These are phyloP conservation scores for Picea sitchensis DNA, from an alignment of 75 land plant species.

Conservation along the genomic window DNA sequence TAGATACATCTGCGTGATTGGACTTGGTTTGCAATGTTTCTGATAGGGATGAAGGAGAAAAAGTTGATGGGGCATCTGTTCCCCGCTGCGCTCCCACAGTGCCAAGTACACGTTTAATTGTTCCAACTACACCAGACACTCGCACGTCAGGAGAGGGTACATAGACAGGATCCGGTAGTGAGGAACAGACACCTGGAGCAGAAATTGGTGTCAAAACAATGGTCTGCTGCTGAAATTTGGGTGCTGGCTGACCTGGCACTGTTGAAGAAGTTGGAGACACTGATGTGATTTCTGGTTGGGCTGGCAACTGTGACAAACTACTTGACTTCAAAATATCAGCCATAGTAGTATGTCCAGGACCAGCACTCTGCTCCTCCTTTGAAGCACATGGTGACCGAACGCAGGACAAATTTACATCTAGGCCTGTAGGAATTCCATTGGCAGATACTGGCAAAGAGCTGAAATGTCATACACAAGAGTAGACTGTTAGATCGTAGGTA, in stretches of 20 bases:
- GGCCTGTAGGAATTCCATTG: neutral
- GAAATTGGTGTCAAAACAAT: conserved; percentile 19
- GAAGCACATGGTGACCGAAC: neutral
- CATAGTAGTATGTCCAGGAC: neutral
- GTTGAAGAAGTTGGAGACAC: neutral
- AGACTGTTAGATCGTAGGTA: neutral
- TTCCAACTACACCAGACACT: conserved; percentile 37
- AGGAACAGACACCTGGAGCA: conserved; percentile 54
- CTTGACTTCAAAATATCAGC: conserved; percentile 6
- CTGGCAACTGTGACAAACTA: neutral
- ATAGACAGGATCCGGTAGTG: conserved; percentile 66
- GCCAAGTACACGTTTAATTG: conserved; percentile 57
- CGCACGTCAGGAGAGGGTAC: conserved; percentile 56
- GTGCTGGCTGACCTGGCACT: neutral
- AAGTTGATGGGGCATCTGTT: conserved; percentile 15
- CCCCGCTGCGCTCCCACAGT: conserved; percentile 49
- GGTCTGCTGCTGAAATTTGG: conserved; percentile 1
- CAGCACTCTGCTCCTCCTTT: conserved; percentile 5
- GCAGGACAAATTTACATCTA: neutral
- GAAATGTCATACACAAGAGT: neutral
- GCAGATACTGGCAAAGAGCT: neutral
- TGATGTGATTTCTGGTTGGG: neutral
- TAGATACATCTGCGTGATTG: neutral
- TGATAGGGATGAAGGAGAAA: conserved; percentile 11
- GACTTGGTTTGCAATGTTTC: conserved; percentile 4